These are phyloP conservation scores for Geotrichum carabidarum DNA, from an alignment of 1,139 yeast species.

Conservation along the genomic window DNA sequence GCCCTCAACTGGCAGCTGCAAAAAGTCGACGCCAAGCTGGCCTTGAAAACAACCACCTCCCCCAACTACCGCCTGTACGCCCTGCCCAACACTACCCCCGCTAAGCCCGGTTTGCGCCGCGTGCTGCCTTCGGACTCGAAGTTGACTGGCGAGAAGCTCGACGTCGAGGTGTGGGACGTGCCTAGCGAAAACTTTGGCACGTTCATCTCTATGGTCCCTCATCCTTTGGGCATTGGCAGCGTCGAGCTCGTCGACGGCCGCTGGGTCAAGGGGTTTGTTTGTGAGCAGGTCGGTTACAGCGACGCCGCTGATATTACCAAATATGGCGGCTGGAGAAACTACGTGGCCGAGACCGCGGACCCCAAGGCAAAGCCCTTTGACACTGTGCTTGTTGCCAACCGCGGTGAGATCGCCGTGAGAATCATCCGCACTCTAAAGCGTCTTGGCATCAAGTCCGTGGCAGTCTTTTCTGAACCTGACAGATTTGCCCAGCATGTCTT, in stretches of 20 bases:
- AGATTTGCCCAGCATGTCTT: conserved; percentile 80
- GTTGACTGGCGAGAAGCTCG: conserved; percentile 54
- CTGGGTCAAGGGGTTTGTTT: conserved; percentile 86
- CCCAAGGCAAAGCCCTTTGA: conserved; percentile 57
- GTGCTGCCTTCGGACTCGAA: conserved; percentile 41
- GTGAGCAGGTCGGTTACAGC: conserved; percentile 79
- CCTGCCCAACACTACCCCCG: conserved; percentile 67
- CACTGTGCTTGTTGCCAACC: conserved; percentile 85
- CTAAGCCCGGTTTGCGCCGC: conserved; percentile 87
- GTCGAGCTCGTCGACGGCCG: conserved; percentile 75
- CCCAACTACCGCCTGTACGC: conserved; percentile 74
- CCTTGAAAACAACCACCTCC: conserved; percentile 64
- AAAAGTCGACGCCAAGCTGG: conserved; percentile 72
- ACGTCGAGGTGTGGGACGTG: conserved; percentile 74
- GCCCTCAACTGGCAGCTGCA: conserved; percentile 92
- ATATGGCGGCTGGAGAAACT: conserved; percentile 83
- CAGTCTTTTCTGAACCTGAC: conserved; percentile 88
- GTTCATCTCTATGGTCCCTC: conserved; percentile 83
- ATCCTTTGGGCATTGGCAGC: conserved; percentile 91
- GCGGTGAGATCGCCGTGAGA: conserved; percentile 97
- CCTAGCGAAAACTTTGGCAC: conserved; percentile 74
- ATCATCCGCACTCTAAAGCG: conserved; percentile 82
- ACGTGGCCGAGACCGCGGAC: conserved; percentile 43
- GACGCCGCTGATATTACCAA: conserved; percentile 68
- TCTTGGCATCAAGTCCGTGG: conserved; percentile 70